Conservation (phyloP, 2,329 filamentous ascomycete species). For the Hypoxylon sp. region DNA sequence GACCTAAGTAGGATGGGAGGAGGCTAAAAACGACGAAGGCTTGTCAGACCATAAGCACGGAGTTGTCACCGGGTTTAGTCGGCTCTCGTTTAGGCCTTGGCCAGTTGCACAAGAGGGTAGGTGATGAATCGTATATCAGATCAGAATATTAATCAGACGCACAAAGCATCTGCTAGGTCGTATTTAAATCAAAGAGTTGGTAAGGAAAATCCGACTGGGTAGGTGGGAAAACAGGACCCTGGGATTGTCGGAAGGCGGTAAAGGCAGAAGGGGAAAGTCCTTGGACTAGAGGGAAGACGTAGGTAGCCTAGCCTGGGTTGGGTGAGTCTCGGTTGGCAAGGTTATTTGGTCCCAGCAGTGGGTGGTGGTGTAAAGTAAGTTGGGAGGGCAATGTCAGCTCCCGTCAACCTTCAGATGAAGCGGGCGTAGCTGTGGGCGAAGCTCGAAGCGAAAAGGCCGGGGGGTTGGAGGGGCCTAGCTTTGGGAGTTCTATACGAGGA, state of each 20-base stretch:
- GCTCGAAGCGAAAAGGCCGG: conserved; percentile 37
- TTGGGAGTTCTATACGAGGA: conserved; percentile 40
- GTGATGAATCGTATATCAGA: conserved; percentile 44
- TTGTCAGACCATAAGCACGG: conserved; percentile 44
- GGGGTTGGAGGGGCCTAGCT: conserved; percentile 21
- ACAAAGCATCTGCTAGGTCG: conserved; percentile 14
- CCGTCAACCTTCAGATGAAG: conserved; percentile 35
- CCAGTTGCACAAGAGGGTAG: conserved; percentile 41
- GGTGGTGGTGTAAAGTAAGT: conserved; percentile 11
- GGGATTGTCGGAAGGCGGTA: conserved; percentile 38
- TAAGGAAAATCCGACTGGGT: conserved; percentile 15
- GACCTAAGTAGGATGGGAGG: conserved; percentile 29
- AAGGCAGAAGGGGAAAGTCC: conserved; percentile 27
- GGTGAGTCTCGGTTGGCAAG: conserved; percentile 36
- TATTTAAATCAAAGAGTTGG: conserved; percentile 21
- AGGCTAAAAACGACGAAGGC: conserved; percentile 41
- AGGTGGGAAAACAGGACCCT: conserved; percentile 24
- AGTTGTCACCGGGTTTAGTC: conserved; percentile 44
- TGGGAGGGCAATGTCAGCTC: conserved; percentile 38
- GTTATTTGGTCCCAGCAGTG: conserved; percentile 11
- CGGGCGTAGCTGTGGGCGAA: conserved; percentile 41
- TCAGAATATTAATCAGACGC: conserved; percentile 36
- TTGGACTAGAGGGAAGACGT: conserved; percentile 24
- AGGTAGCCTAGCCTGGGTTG: conserved; percentile 38
- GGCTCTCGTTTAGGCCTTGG: conserved; percentile 40